Conservation (phyloP, 192 early-diverging fungal species). For the Umbelopsis sp. region DNA sequence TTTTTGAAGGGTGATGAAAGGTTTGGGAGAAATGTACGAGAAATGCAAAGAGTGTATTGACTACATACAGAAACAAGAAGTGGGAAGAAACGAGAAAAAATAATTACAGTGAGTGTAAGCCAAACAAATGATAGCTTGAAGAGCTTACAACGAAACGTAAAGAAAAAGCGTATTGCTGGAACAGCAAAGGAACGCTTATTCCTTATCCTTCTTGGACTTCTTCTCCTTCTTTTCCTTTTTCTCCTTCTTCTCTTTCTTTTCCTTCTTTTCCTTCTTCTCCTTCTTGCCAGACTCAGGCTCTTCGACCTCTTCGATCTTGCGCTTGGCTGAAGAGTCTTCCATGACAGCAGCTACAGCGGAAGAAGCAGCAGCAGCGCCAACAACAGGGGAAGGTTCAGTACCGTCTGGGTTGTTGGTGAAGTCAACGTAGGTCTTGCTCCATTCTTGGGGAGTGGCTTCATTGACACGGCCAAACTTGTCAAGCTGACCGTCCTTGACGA, state of each 20-base stretch:
- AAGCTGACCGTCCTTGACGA: slow-evolving; percentile 96
- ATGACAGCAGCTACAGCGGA: slow-evolving; percentile 36
- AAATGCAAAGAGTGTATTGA: slow-evolving; percentile 19
- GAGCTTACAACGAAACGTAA: slow-evolving; percentile 6
- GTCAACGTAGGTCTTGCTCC: slow-evolving; percentile 83
- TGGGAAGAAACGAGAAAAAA: too few species aligned
- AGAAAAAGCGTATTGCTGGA: neutral
- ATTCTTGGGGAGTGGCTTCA: slow-evolving; percentile 80
- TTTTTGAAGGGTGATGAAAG: neutral
- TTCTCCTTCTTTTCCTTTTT: slow-evolving; percentile 41
- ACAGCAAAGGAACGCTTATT: slow-evolving; percentile 14
- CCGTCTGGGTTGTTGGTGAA: slow-evolving; percentile 48
- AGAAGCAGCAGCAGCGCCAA: slow-evolving; percentile 25
- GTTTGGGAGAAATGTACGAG: slow-evolving; percentile 1
- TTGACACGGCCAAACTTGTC: slow-evolving; percentile 96
- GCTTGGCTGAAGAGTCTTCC: slow-evolving; percentile 37
- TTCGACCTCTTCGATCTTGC: slow-evolving; percentile 35
- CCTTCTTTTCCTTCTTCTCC: slow-evolving; percentile 48
- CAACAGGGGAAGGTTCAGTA: slow-evolving; percentile 24
- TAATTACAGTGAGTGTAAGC: slow-evolving; percentile 15
- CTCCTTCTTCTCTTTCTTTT: slow-evolving; percentile 49
- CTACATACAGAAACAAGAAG: slow-evolving; percentile 12
- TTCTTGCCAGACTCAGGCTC: slow-evolving; percentile 34
- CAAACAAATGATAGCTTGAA: neutral
- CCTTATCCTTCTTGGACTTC: slow-evolving; percentile 48